Conservation (phyloP, 805 yeast genomes). For the Teunomyces lycoperdinae region DNA sequence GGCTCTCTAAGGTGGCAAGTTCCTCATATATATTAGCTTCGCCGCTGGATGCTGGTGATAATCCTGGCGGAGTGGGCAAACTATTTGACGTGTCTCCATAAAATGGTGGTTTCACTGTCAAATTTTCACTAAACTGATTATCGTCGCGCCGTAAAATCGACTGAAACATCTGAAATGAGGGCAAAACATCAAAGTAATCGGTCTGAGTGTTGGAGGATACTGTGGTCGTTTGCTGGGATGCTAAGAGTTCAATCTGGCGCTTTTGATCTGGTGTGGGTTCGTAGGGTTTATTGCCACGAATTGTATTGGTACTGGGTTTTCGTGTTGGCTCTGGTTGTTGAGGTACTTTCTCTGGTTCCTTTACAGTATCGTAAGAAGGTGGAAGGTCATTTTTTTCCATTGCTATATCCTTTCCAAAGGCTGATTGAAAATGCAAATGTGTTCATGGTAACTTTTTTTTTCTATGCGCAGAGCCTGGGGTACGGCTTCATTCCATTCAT, state of each 20-base stretch:
- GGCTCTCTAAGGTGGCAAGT: not conserved
- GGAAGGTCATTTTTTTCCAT: conserved; percentile 1
- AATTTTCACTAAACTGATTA: conserved; percentile 35
- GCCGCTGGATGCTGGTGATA: conserved; percentile 11
- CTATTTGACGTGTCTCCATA: conserved; percentile 33
- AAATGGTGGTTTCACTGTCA: conserved; percentile 31
- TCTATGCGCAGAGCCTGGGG: conserved; percentile 3
- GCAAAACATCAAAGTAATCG: conserved; percentile 55
- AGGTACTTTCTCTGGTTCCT: not conserved
- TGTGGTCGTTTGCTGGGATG: conserved; percentile 14
- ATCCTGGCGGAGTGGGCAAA: conserved; percentile 26
- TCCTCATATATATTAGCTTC: not conserved
- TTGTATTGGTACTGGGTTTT: not conserved
- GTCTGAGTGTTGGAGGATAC: conserved; percentile 30
- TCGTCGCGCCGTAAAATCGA: conserved; percentile 44
- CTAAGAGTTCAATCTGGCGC: conserved; percentile 29
- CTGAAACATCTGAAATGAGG: conserved; percentile 69
- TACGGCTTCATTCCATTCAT: not conserved
- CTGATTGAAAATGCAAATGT: not conserved
- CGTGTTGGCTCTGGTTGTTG: not conserved
- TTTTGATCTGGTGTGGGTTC: conserved; percentile 35
- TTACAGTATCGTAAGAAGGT: conserved; percentile 5
- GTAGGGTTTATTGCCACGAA: conserved; percentile 17
- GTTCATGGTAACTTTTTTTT: not conserved
- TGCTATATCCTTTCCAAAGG: not conserved